These are phyloP conservation scores for Euptelea pleiosperma DNA, from an alignment of 164 flowering plant species.

Conservation along the genomic window DNA sequence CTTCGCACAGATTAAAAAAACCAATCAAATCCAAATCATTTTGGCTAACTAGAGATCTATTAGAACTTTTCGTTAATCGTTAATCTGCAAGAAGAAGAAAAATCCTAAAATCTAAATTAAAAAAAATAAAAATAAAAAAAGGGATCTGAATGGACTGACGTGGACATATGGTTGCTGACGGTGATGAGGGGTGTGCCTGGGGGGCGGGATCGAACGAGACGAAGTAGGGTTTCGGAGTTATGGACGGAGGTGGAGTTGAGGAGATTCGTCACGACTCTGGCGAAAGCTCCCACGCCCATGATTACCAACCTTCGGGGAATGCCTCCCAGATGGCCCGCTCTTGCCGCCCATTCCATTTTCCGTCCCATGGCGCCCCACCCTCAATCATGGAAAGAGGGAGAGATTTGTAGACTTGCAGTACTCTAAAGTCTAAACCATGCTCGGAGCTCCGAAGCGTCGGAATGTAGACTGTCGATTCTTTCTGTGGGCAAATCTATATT, in stretches of 20 bases:
- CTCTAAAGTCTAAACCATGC: no score
- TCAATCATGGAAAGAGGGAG: no score
- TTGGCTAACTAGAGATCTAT: no score
- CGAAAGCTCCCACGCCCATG: conserved; percentile 58
- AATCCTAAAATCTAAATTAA: background rate
- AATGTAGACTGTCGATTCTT: no score
- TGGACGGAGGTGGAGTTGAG: conserved; percentile 61
- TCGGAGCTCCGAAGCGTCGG: no score
- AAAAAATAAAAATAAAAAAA: background rate
- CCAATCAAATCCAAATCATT: no score
- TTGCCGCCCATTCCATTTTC: conserved; percentile 71
- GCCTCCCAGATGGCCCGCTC: conserved; percentile 45
- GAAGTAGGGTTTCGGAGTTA: conserved; percentile 58
- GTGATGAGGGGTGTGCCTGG: conserved; percentile 72
- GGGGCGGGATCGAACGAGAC: conserved; percentile 56
- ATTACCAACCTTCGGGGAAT: conserved; percentile 53
- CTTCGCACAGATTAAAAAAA: background rate
- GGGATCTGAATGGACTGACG: conserved; percentile 41
- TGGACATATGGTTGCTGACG: conserved; percentile 90
- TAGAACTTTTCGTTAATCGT: no score
- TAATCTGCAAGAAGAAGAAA: no score
- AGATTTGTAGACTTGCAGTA: no score
- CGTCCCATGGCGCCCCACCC: conserved; percentile 20
- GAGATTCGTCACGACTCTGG: conserved; percentile 41
- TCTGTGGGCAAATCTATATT: no score